phyloP scores from a whole-genome alignment of 192 early-diverging fungal species.

The Backusella parvicylindrica region DNA sequence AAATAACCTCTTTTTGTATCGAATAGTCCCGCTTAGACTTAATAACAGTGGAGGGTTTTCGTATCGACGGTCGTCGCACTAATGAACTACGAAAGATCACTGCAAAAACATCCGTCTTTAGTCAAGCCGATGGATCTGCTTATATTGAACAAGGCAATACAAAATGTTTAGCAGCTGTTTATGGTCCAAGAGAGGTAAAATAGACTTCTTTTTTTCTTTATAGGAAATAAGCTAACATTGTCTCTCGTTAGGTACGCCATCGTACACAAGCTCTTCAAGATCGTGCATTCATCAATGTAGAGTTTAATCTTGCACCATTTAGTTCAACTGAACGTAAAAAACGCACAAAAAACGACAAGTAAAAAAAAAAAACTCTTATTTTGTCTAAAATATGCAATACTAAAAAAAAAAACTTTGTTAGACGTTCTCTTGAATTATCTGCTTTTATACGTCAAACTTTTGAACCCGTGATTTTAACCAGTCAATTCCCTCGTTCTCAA shows the following conservation, averaged over 20 bases:
- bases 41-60: slow-evolving; percentile 63
- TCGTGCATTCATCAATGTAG: slow-evolving; percentile 80
- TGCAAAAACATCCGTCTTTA: slow-evolving; percentile 73
- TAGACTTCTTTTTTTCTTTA: not conserved
- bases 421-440: slow-evolving; percentile 82
- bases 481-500: slow-evolving; percentile 81
- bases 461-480: slow-evolving; percentile 78
- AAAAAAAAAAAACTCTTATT: not conserved
- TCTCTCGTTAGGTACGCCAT: slow-evolving; percentile 44
- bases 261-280: slow-evolving; percentile 60
- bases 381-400: not conserved
- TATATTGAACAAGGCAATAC: slow-evolving; percentile 97
- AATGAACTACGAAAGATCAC: slow-evolving; percentile 84
- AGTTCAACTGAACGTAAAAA: slow-evolving; percentile 84
- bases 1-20: not conserved
- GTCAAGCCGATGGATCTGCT: slow-evolving; percentile 88
- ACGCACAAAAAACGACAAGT: slow-evolving; percentile 85
- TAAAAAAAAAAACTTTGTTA: slow-evolving; percentile 23
- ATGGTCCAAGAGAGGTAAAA: slow-evolving; percentile 83
- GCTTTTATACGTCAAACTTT: slow-evolving; percentile 87
- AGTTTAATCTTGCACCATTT: slow-evolving; percentile 90
- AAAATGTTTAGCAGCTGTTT: slow-evolving; percentile 85
- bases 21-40: slow-evolving; percentile 49
- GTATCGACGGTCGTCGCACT: slow-evolving; percentile 87
- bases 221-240: not conserved